Conservation (phyloP, 257 asterid species). For the Solanum pinnatisectum region DNA sequence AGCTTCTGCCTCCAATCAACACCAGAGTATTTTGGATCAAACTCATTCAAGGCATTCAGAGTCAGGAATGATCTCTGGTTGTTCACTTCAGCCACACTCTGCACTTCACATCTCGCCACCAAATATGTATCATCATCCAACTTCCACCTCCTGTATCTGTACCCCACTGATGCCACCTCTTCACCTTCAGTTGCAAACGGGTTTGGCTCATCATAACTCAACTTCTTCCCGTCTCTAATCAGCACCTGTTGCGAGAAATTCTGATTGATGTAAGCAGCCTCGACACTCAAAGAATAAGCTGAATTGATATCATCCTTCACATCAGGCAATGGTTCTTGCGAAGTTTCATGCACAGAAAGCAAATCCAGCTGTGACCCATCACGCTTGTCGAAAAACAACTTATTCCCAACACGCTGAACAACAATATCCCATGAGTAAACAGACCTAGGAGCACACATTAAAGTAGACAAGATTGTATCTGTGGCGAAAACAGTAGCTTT, state of each 20-base stretch:
- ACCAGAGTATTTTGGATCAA: constrained; percentile 90
- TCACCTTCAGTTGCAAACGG: constrained; percentile 93
- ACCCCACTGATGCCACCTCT: constrained; percentile 89
- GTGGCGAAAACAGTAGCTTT: constrained; percentile 95
- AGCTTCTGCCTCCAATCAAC: constrained; percentile 98
- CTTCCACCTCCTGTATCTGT: constrained; percentile 97
- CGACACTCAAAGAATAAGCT: constrained; percentile 69
- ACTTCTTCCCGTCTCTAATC: constrained; percentile 77
- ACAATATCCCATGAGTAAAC: constrained; percentile 98
- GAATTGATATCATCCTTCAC: constrained; percentile 89
- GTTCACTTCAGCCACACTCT: constrained; percentile 70
- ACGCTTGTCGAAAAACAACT: constrained; percentile 82
- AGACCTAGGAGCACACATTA: constrained; percentile 90
- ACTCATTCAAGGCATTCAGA: constrained; percentile 80
- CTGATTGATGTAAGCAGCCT: constrained; percentile 92
- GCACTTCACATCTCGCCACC: constrained; percentile 90
- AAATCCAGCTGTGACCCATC: constrained; percentile 93
- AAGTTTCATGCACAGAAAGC: constrained; percentile 86
- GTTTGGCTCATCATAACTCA: constrained; percentile 78
- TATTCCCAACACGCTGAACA: constrained; percentile 87
- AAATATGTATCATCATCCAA: constrained; percentile 67
- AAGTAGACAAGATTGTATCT: constrained; percentile 64
- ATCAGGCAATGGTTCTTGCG: constrained; percentile 96
- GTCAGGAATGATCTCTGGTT: constrained; percentile 81
- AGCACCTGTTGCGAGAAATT: constrained; percentile 92